phyloP scores from a whole-genome alignment of 2,329 filamentous ascomycete species.

The Cryphonectria carpinicola region DNA sequence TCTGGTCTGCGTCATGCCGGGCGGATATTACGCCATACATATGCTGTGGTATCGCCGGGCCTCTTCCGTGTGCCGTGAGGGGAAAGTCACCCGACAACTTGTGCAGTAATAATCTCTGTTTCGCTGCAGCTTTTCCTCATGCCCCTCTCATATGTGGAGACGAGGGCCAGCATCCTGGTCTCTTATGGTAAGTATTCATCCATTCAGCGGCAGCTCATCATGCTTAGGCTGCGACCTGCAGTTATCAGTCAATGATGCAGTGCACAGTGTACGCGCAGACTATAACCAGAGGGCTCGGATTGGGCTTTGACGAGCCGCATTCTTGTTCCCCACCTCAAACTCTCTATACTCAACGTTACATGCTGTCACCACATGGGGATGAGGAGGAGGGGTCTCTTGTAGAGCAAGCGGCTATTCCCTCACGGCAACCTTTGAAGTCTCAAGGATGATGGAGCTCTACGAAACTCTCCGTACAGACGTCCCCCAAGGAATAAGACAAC shows the following conservation, averaged over 20 bases:
- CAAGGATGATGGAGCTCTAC: too few relatives aligned
- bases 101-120: background rate
- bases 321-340: background rate
- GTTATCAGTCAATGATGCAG: background rate
- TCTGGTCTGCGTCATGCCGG: constrained; percentile 23
- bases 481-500: too few relatives aligned
- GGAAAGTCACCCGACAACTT: background rate
- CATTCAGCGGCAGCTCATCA: background rate
- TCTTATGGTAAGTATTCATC: background rate
- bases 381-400: too few relatives aligned
- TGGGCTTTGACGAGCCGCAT: background rate
- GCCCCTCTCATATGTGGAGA: constrained; percentile 2
- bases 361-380: too few relatives aligned
- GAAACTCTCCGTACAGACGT: too few relatives aligned
- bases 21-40: constrained; percentile 20
- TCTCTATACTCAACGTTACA: too few relatives aligned
- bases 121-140: background rate
- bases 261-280: background rate
- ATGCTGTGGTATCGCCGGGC: background rate
- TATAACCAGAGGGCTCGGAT: background rate
- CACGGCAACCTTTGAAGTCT: too few relatives aligned
- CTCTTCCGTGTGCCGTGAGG: background rate
- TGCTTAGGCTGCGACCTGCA: background rate
- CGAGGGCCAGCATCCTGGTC: background rate
- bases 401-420: too few relatives aligned